phyloP scores from a whole-genome alignment of 139 green algal species.

The Chlorella sp. region DNA sequence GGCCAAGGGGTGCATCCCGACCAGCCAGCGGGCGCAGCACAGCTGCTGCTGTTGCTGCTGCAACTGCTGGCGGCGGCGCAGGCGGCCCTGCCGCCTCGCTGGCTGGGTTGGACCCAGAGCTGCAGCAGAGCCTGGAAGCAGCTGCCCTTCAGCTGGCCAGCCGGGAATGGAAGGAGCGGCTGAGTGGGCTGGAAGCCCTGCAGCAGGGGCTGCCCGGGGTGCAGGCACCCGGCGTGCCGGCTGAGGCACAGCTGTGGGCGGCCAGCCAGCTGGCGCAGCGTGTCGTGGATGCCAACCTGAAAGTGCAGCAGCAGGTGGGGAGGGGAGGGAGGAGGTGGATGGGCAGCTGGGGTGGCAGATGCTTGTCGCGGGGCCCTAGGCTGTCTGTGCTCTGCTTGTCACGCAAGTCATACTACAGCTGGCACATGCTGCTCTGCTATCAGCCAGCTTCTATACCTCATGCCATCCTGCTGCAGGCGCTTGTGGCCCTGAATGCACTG shows the following conservation, averaged over 20 bases:
- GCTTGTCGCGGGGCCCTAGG: too few species aligned
- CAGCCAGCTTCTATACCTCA: too few species aligned
- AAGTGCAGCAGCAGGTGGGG: slow-evolving; percentile 20
- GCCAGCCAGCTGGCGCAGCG: neutral
- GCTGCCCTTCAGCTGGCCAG: neutral
- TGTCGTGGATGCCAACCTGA: slow-evolving; percentile 13
- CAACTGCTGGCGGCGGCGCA: neutral
- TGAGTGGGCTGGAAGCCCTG: slow-evolving; percentile 4
- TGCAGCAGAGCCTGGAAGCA: slow-evolving; percentile 16
- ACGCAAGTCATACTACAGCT: too few species aligned
- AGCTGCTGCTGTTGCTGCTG: too few species aligned
- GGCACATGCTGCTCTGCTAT: too few species aligned
- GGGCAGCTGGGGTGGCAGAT: neutral
- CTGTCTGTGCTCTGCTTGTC: too few species aligned
- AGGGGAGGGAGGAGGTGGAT: too few species aligned
- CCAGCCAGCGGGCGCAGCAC: neutral
- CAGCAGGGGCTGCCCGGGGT: neutral
- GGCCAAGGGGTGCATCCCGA: neutral
- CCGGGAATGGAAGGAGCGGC: slow-evolving; percentile 20
- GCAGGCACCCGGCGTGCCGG: neutral
- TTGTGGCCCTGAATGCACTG: neutral
- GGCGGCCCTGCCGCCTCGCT: neutral
- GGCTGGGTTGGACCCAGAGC: neutral
- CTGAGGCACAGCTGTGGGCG: slow-evolving; percentile 21
- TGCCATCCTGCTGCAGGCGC: slow-evolving; percentile 26